Conservation (phyloP, 139 green algal species). For the Tetratostichococcus sp. region DNA sequence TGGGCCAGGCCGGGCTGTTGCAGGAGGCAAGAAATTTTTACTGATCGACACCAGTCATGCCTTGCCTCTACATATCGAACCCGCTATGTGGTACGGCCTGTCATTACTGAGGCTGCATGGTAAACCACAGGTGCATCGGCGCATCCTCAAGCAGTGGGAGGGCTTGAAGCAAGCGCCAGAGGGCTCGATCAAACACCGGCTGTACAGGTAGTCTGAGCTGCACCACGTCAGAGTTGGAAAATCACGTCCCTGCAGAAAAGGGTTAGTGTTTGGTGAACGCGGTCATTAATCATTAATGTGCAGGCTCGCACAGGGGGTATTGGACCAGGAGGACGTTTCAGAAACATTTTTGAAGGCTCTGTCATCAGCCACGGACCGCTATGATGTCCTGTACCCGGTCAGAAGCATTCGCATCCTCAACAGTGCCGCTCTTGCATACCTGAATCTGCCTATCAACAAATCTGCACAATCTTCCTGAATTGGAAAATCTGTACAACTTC, state of each 20-base stretch:
- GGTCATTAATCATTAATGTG: too few relatives aligned
- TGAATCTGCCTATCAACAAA: too few relatives aligned
- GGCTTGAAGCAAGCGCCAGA: not conserved
- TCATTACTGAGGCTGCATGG: not conserved
- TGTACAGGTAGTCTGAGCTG: not conserved
- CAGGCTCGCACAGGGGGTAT: not conserved
- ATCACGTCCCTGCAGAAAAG: too few relatives aligned
- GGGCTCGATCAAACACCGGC: not conserved
- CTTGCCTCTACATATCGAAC: too few relatives aligned
- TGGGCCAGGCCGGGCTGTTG: not conserved
- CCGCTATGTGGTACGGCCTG: not conserved
- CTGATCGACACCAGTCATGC: too few relatives aligned
- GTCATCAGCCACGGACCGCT: not conserved
- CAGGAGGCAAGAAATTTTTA: not conserved
- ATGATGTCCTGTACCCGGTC: not conserved
- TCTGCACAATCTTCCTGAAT: too few relatives aligned
- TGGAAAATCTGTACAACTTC: too few relatives aligned
- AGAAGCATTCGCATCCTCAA: too few relatives aligned
- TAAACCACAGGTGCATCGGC: not conserved
- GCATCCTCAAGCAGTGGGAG: slow-evolving; percentile 1
- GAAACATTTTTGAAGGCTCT: not conserved
- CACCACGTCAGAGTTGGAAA: too few relatives aligned
- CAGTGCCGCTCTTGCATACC: too few relatives aligned
- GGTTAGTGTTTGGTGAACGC: too few relatives aligned
- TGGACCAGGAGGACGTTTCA: not conserved